These are phyloP conservation scores for Brassica hybrid DNA, from an alignment of 441 rosid genomes.

Conservation along the genomic window DNA sequence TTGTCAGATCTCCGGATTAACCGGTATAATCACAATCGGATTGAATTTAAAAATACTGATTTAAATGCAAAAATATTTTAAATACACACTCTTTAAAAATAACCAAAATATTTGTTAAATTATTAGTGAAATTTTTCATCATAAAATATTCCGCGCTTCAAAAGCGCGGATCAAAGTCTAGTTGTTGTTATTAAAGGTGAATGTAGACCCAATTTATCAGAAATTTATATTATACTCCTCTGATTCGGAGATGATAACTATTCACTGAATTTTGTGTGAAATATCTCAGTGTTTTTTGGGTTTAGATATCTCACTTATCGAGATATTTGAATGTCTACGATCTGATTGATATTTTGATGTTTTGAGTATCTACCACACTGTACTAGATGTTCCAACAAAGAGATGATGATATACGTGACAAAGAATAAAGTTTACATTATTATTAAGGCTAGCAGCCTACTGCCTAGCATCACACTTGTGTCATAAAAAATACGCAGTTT, in stretches of 20 bases:
- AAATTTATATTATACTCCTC: background rate
- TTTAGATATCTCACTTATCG: slow-evolving; percentile 17
- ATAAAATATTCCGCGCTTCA: no score
- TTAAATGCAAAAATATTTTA: no score
- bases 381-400: background rate
- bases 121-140: no score
- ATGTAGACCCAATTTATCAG: background rate
- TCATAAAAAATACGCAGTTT: slow-evolving; percentile 20
- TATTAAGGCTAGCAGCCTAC: background rate
- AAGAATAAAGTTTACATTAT: slow-evolving; percentile 24
- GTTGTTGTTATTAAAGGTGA: background rate
- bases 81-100: no score
- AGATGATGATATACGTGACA: slow-evolving; percentile 8
- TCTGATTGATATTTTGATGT: slow-evolving; percentile 1
- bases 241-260: background rate
- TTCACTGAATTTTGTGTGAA: slow-evolving; percentile 7
- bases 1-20: no score
- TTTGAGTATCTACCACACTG: slow-evolving; percentile 4
- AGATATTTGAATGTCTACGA: slow-evolving; percentile 14
- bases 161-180: no score
- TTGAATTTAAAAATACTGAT: no score
- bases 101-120: no score
- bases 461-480: slow-evolving; percentile 32
- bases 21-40: no score
- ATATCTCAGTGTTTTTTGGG: slow-evolving; percentile 19